A percentile compares a stretch with the other conserved stretches of the same genome.
phyloP scores from a whole-genome alignment of 2,329 filamentous ascomycete genomes.

The Ophiostoma piceae region DNA sequence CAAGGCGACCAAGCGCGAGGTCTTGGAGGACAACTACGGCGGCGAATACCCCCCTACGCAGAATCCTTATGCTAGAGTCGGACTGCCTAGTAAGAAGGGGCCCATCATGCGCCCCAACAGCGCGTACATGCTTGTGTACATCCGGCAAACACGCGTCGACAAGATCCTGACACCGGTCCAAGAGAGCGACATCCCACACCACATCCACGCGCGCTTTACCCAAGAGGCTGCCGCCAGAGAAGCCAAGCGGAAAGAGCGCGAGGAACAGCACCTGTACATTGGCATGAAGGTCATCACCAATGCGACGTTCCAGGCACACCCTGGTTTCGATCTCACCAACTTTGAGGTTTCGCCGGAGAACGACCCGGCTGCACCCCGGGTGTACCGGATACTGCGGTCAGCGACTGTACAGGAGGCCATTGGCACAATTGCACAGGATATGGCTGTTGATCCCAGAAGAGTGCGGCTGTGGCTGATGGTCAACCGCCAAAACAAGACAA shows the following conservation, averaged over 20 bases:
- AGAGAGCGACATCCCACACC: slow-evolving; percentile 72
- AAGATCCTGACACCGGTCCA: slow-evolving; percentile 71
- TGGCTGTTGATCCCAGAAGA: slow-evolving; percentile 60
- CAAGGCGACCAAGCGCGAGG: slow-evolving; percentile 84
- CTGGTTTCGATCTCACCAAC: slow-evolving; percentile 75
- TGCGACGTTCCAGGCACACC: slow-evolving; percentile 71
- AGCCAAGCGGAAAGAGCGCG: slow-evolving; percentile 76
- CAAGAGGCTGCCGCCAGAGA: slow-evolving; percentile 67
- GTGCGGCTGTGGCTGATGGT: slow-evolving; percentile 95
- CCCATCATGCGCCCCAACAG: slow-evolving; percentile 66
- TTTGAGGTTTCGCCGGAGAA: slow-evolving; percentile 54
- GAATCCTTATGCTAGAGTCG: slow-evolving; percentile 43
- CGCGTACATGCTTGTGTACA: slow-evolving; percentile 98
- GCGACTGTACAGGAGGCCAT: slow-evolving; percentile 73
- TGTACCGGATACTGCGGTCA: slow-evolving; percentile 68
- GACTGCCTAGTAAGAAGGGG: slow-evolving; percentile 47
- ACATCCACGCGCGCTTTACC: slow-evolving; percentile 58
- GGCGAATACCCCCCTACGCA: slow-evolving; percentile 62
- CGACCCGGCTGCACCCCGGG: slow-evolving; percentile 64
- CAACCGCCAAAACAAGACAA: slow-evolving; percentile 95
- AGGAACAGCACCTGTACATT: slow-evolving; percentile 92
- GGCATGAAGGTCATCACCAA: slow-evolving; percentile 76
- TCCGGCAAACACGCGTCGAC: slow-evolving; percentile 80
- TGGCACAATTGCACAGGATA: slow-evolving; percentile 63
- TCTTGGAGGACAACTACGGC: slow-evolving; percentile 93